Conservation (phyloP, 305 asterid genomes). For the Solanum chacoense region DNA sequence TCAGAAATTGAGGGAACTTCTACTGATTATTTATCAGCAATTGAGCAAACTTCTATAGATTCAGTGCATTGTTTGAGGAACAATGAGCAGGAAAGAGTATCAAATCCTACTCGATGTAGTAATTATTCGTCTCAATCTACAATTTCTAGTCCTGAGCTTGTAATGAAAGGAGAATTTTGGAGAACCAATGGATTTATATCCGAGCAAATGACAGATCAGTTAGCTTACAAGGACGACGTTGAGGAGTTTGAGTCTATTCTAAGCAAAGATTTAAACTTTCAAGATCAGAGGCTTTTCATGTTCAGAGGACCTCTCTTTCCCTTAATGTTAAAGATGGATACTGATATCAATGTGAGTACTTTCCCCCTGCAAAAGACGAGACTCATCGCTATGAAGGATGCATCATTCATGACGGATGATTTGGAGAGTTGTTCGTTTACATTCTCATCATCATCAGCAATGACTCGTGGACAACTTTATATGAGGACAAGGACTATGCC, state of each 20-base stretch:
- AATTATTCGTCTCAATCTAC: background rate
- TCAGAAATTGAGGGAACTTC: background rate
- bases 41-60: background rate
- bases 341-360: background rate
- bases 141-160: background rate
- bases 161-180: slow-evolving; percentile 6
- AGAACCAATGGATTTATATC: background rate
- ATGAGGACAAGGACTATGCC: slow-evolving; percentile 42
- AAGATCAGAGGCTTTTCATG: slow-evolving; percentile 60
- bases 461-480: background rate
- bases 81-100: background rate
- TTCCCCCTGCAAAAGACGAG: background rate
- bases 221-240: slow-evolving; percentile 33
- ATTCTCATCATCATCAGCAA: background rate
- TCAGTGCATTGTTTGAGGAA: background rate
- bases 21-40: background rate
- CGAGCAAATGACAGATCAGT: background rate
- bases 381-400: background rate
- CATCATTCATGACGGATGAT: background rate
- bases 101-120: slow-evolving; percentile 19
- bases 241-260: slow-evolving; percentile 42
- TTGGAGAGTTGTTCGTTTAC: background rate
- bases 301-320: slow-evolving; percentile 20
- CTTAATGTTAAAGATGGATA: background rate
- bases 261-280: slow-evolving; percentile 23